These are phyloP conservation scores for Usnea hakonensis DNA, from an alignment of 495 filamentous ascomycete species.

Conservation along the genomic window DNA sequence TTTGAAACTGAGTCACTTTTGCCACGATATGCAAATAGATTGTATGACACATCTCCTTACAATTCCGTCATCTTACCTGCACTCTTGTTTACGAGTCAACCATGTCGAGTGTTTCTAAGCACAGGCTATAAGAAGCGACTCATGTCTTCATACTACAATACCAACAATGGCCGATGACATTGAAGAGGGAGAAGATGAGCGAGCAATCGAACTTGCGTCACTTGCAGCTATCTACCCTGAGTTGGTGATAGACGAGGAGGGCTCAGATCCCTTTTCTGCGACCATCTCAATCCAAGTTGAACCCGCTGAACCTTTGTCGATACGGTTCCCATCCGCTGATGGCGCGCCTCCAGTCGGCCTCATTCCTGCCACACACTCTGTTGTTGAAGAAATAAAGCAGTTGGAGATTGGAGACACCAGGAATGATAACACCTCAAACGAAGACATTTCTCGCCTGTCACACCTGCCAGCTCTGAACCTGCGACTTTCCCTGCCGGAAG, in stretches of 20 bases:
- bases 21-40: too few species aligned
- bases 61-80: background rate
- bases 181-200: constrained; percentile 52
- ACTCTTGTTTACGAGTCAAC: background rate
- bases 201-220: constrained; percentile 72
- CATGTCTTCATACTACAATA: constrained; percentile 10
- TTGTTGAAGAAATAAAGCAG: constrained; percentile 27
- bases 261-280: constrained; percentile 50
- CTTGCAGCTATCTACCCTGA: constrained; percentile 87
- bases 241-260: constrained; percentile 44
- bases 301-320: constrained; percentile 57
- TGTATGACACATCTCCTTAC: background rate
- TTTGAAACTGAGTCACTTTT: too few species aligned
- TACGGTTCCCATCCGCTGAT: constrained; percentile 56
- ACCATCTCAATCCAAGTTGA: constrained; percentile 66
- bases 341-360: constrained; percentile 28
- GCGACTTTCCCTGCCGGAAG: constrained; percentile 58
- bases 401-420: constrained; percentile 20
- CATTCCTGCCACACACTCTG: constrained; percentile 41
- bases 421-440: constrained; percentile 21
- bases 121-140: background rate
- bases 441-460: constrained; percentile 56
- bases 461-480: constrained; percentile 72
- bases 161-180: constrained; percentile 28
- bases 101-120: background rate